A percentile compares a stretch with the other conserved stretches of the same genome.
These are phyloP conservation scores for Podospora sp. DNA, from an alignment of 495 filamentous ascomycete species.

Conservation along the genomic window DNA sequence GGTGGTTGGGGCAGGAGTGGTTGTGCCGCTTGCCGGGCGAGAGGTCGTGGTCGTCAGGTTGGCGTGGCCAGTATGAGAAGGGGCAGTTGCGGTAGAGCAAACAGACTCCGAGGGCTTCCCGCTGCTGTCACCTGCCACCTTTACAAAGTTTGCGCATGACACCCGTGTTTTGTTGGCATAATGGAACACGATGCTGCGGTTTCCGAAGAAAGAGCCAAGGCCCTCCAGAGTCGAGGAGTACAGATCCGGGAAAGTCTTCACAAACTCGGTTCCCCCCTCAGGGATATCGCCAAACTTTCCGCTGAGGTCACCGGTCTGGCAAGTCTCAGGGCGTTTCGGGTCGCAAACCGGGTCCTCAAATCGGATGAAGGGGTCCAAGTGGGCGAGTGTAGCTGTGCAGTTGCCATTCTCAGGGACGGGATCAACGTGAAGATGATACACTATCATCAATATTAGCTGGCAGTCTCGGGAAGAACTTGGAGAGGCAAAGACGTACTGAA, in stretches of 20 bases:
- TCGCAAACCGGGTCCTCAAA: slow-evolving; percentile 69
- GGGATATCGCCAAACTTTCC: slow-evolving; percentile 77
- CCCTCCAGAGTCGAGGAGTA: slow-evolving; percentile 65
- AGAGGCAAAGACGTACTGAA: slow-evolving; percentile 60
- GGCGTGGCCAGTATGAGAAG: slow-evolving; percentile 14
- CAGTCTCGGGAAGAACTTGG: background rate
- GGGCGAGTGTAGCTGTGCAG: slow-evolving; percentile 71
- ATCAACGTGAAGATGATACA: slow-evolving; percentile 79
- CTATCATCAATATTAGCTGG: slow-evolving; percentile 43
- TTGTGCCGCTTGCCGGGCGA: slow-evolving; percentile 4
- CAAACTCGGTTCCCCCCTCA: slow-evolving; percentile 42
- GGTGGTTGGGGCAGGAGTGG: slow-evolving; percentile 8
- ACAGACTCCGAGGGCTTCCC: slow-evolving; percentile 19
- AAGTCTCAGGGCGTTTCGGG: slow-evolving; percentile 60
- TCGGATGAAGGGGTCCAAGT: slow-evolving; percentile 59
- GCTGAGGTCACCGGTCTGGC: slow-evolving; percentile 81
- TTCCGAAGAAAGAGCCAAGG: slow-evolving; percentile 71
- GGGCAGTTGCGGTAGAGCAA: background rate
- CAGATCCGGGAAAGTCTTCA: slow-evolving; percentile 61
- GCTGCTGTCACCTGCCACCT: slow-evolving; percentile 23
- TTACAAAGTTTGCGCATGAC: slow-evolving; percentile 69
- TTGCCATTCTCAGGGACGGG: slow-evolving; percentile 76
- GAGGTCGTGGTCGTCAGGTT: slow-evolving; percentile 2
- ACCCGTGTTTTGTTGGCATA: slow-evolving; percentile 69
- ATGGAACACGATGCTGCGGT: slow-evolving; percentile 79